These are phyloP conservation scores for Pulveroboletus sp. DNA, from an alignment of 768 basidiomycete species.

Conservation along the genomic window DNA sequence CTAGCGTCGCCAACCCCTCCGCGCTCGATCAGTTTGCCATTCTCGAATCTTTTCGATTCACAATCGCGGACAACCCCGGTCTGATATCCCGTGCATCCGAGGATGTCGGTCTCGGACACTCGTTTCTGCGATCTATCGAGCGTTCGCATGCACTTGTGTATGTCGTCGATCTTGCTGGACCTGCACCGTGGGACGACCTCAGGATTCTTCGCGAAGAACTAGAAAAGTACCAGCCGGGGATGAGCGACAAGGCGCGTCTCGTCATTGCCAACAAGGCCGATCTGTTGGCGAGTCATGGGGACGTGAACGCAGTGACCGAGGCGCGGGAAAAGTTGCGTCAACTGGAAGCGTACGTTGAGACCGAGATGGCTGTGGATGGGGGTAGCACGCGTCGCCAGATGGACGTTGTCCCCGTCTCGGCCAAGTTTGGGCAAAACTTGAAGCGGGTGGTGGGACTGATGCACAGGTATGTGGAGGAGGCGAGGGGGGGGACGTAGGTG, in stretches of 20 bases:
- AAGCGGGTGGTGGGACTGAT: constrained; percentile 62
- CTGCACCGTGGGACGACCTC: constrained; percentile 76
- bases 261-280: constrained; percentile 97
- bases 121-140: constrained; percentile 90
- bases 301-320: constrained; percentile 43
- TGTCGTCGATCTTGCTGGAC: constrained; percentile 80
- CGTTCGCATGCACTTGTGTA: constrained; percentile 86
- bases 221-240: constrained; percentile 72
- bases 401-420: constrained; percentile 79
- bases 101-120: constrained; percentile 90
- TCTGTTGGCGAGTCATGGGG: constrained; percentile 51
- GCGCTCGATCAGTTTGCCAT: constrained; percentile 47
- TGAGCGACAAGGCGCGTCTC: constrained; percentile 71
- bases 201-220: constrained; percentile 72
- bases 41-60: constrained; percentile 81
- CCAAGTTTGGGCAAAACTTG: constrained; percentile 82
- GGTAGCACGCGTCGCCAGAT: constrained; percentile 27
- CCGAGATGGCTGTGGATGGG: constrained; percentile 34
- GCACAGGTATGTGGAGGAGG: constrained; percentile 58
- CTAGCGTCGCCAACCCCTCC: constrained; percentile 9
- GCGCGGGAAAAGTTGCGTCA: constrained; percentile 53
- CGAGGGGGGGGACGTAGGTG: constrained; percentile 21
- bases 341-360: constrained; percentile 53
- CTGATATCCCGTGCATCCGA: constrained; percentile 80
- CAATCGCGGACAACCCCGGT: constrained; percentile 95